Percentiles rank a stretch among this genome's conserved stretches.
Conservation (phyloP, 1,284 basidiomycete species). For the Leccinum griseonigrum region DNA sequence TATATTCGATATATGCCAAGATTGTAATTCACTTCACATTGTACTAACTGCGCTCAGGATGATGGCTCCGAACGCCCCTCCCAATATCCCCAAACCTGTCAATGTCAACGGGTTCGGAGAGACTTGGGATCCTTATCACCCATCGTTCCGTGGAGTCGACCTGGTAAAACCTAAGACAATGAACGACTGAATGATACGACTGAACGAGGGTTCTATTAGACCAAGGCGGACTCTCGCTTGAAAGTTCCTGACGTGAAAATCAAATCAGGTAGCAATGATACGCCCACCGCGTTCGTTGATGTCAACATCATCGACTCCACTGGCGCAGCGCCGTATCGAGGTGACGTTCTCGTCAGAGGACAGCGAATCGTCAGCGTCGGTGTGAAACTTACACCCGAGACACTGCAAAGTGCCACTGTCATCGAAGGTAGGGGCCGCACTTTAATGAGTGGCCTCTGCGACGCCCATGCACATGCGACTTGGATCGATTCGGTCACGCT, state of each 20-base stretch:
- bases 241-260: slow-evolving; percentile 29
- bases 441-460: slow-evolving; percentile 31
- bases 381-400: slow-evolving; percentile 15
- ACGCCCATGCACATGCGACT: slow-evolving; percentile 28
- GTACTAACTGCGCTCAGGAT: slow-evolving; percentile 16
- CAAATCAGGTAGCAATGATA: slow-evolving; percentile 20
- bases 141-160: slow-evolving; percentile 24
- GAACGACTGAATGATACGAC: background rate
- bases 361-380: slow-evolving; percentile 31
- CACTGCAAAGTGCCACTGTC: slow-evolving; percentile 17
- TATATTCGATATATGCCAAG: background rate
- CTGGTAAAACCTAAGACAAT: slow-evolving; percentile 13
- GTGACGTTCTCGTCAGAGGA: slow-evolving; percentile 33
- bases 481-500: slow-evolving; percentile 27
- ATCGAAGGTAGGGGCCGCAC: slow-evolving; percentile 29
- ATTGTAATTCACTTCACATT: background rate
- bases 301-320: slow-evolving; percentile 36
- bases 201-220: slow-evolving; percentile 12
- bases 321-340: slow-evolving; percentile 27
- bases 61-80: slow-evolving; percentile 10
- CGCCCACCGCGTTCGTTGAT: slow-evolving; percentile 27
- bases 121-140: slow-evolving; percentile 19
- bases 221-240: slow-evolving; percentile 22
- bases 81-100: background rate
- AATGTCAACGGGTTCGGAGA: slow-evolving; percentile 27